Conservation (phyloP, 2,329 filamentous ascomycete genomes). For the Fragosphaeria purpurea region DNA sequence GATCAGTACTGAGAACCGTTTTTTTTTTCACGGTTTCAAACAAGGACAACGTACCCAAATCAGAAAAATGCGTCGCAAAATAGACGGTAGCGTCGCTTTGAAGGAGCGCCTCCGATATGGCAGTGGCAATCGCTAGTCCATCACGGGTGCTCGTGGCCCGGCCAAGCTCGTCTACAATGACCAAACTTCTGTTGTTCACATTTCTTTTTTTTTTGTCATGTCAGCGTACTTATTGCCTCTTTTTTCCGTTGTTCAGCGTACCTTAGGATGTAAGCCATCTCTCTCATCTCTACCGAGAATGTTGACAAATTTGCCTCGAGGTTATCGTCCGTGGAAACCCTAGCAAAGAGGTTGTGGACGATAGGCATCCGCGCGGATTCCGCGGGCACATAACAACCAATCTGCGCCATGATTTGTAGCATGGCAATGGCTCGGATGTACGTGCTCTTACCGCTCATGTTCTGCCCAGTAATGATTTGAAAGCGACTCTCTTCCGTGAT, state of each 20-base stretch:
- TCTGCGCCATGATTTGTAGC: constrained; percentile 85
- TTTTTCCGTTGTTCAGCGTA: constrained; percentile 12
- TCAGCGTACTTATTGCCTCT: no score
- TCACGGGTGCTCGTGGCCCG: constrained; percentile 83
- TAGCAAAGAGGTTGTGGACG: constrained; percentile 73
- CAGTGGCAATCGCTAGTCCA: constrained; percentile 78
- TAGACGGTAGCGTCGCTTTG: constrained; percentile 71
- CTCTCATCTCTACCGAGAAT: constrained; percentile 90
- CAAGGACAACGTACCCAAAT: constrained; percentile 40
- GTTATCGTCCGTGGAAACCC: constrained; percentile 77
- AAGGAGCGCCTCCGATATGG: constrained; percentile 80
- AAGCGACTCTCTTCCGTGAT: constrained; percentile 71
- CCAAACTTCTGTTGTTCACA: constrained; percentile 64
- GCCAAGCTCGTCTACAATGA: constrained; percentile 85
- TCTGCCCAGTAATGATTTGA: constrained; percentile 89
- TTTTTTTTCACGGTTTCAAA: no score
- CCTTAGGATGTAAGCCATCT: constrained; percentile 85
- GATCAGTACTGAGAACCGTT: no score
- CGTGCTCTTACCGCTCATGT: constrained; percentile 97
- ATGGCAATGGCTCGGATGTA: constrained; percentile 83
- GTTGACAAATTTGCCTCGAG: constrained; percentile 88
- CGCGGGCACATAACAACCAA: constrained; percentile 84
- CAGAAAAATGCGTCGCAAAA: constrained; percentile 89
- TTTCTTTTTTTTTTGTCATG: constrained; percentile 37
- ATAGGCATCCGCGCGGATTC: constrained; percentile 74